phyloP scores from a whole-genome alignment of 1,139 yeast genomes.

The Saccharomyces pastorianus region DNA sequence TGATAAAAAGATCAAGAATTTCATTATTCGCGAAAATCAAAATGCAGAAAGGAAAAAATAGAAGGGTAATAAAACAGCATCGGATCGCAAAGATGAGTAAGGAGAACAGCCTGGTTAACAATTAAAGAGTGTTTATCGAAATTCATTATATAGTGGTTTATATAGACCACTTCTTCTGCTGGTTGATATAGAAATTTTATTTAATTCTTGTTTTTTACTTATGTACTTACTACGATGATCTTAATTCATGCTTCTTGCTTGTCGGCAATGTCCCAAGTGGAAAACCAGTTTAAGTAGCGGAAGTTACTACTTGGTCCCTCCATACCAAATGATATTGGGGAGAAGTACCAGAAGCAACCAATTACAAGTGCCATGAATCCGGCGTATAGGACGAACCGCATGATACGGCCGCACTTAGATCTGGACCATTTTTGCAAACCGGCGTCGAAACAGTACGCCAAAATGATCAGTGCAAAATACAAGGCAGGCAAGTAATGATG shows the following conservation, averaged over 20 bases:
- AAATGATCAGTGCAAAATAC: constrained; percentile 83
- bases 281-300: constrained; percentile 65
- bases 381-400: constrained; percentile 32
- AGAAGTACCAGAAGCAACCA: constrained; percentile 63
- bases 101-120: background rate
- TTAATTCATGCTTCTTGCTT: constrained; percentile 2
- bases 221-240: background rate
- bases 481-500: constrained; percentile 96
- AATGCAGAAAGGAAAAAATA: background rate
- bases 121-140: background rate
- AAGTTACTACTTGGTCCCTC: constrained; percentile 66
- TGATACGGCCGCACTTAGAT: constrained; percentile 26
- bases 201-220: background rate
- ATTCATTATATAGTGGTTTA: background rate
- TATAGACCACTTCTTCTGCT: background rate
- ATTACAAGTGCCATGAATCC: constrained; percentile 50
- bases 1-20: background rate
- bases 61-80: background rate
- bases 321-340: constrained; percentile 86
- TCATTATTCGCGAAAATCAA: background rate
- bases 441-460: constrained; percentile 67
- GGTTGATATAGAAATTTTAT: background rate
- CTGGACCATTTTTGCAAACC: constrained; percentile 39
- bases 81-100: background rate
- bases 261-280: constrained; percentile 56